Evolutionary conservation across 371 early-diverging fungal species (phyloP), one percentile per base, ranked within the genome.

Genomic region (Rhizopus delemar): DNA sequence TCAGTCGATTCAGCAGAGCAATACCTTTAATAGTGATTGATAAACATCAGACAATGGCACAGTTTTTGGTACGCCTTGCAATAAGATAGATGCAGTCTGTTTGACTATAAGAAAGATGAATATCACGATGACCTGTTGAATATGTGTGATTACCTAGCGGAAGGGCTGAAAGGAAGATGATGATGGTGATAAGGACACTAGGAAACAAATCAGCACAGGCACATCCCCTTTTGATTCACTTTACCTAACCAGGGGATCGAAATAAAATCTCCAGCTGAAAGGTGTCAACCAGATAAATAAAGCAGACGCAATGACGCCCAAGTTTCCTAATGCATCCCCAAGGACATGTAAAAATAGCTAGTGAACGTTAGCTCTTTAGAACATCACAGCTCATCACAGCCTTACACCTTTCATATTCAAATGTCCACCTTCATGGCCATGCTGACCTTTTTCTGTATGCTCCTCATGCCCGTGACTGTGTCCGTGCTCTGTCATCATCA

Each of bases 251-350:
- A 80, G 31, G 35, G 95, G 94, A 69, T 95, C 96, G 69, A 88
- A 74, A 73, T 92, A 92, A 57, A 78, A 86, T 41, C 86, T 72
- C 90, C 91, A 91, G 0, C 63, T 53, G 29, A 80, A 87, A 11
- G 75, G 65, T 0, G 87, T 83, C 36, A 89, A 75, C 85, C 89
- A 91, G 35, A 93, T 91, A 57, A 97, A 82, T 51, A 93, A 68
- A 0, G 92, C 88, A 33, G 91, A 85, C 41, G 86, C 74, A 57
- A 98, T 93, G 8, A 97, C 98, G 5, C 93, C 99, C 22, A 95
- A 73, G 48, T 92, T 93, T 34, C 93, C 95, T 13, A 97, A 76
- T 8, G 94, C 89, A 74, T 98, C 99, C 36, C 99, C 98, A 28
- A 96, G 67, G 28, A 96, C 93, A 75, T 98, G 97, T 38, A 97